Evolutionary conservation across 2,329 filamentous ascomycete species (phyloP), one percentile per base, ranked within the genome.

Genomic region (Claviceps purpurea): DNA sequence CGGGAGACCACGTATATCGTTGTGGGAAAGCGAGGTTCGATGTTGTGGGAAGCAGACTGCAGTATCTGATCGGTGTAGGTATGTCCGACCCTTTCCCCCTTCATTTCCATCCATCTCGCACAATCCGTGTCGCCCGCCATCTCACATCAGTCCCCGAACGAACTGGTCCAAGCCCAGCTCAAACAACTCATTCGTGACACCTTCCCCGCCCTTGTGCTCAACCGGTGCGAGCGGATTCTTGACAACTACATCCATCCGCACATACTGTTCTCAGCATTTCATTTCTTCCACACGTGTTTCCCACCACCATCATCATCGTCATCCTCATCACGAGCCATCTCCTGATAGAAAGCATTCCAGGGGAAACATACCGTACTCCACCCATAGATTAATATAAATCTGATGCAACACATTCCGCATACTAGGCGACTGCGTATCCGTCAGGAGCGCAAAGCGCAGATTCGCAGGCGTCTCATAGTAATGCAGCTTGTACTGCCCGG

Each of bases 391-490:
- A 54, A 96, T 94, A 68, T 96, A 98, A 56, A 98, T 96, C 76
- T 98, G 93, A 66, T 98, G 90, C 62, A 98, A 71, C 22, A 95
- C 91, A 61, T 94, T 89, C 45, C 90, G 81, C 81, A 98, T 91
- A 69, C 89, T 96, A 59, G 86, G 79, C 53, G 88, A 87, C 59
- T 82, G 85, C 40, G 87, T 87, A 70, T 97, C 93, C 24, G 93
- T 97, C 64, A 97, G 76, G 84, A 98, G 88, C 64, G 96, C 89
- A 65, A 97, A 94, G 65, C 95, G 94, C 69, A 95, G 83, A 67
- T 88, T 94, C 50, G 89, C 93, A 1, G 90, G 89, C 13, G 93
- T 97, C 75, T 98, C 93, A 76, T 96, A 98, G 74, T 95, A 98
- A 72, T 98, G 93, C 61, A 98, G 79, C 72, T 96, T 96, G 77